These are phyloP conservation scores for Colletotrichum sublineola DNA, from an alignment of 2,329 filamentous ascomycete genomes.

Conservation along the genomic window DNA sequence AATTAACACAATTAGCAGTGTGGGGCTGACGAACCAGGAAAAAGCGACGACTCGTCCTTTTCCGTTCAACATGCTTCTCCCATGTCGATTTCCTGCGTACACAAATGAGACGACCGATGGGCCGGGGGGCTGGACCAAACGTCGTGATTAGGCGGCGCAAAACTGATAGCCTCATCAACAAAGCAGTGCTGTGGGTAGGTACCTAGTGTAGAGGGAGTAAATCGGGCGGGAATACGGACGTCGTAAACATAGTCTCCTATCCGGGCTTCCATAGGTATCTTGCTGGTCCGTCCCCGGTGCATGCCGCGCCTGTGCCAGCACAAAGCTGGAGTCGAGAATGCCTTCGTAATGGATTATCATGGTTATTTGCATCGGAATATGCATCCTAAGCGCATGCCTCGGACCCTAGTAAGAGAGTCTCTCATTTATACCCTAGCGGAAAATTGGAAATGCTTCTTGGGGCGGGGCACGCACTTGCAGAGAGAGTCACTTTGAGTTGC, in stretches of 20 bases:
- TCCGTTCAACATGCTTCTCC: neutral
- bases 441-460: conserved; percentile 31
- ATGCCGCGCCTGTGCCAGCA: neutral
- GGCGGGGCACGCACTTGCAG: neutral
- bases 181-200: neutral
- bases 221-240: neutral
- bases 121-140: conserved; percentile 1
- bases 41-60: conserved; percentile 36
- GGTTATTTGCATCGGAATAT: neutral
- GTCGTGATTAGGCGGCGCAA: conserved; percentile 2
- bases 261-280: neutral
- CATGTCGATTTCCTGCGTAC: conserved; percentile 10
- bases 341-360: neutral
- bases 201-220: neutral
- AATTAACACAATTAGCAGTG: conserved; percentile 38
- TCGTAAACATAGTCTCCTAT: too few relatives aligned
- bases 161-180: neutral
- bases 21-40: conserved; percentile 29
- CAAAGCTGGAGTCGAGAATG: neutral
- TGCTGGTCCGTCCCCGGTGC: neutral
- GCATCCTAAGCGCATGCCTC: neutral
- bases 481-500: neutral
- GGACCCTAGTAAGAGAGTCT: neutral
- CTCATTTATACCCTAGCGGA: neutral
- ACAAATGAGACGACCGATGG: conserved; percentile 8